These are phyloP conservation scores for Triticum monococcum DNA, from an alignment of 176 grass and related monocot species.

Conservation along the genomic window DNA sequence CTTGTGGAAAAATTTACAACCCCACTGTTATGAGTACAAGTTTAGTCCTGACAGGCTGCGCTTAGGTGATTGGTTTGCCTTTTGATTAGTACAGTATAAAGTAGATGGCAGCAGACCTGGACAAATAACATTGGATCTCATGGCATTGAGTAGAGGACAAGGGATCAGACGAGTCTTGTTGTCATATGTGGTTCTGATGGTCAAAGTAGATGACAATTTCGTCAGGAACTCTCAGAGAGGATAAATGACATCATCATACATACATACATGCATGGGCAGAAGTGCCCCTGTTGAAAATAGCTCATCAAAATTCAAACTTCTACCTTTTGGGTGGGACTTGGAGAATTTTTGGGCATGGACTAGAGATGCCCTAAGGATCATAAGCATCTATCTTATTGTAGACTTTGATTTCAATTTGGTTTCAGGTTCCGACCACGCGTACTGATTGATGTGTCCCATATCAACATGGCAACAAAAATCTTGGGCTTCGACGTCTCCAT, in stretches of 20 bases:
- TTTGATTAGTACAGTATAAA: conserved; percentile 35
- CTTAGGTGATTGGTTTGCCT: conserved; percentile 15
- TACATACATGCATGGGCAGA: conserved; percentile 10
- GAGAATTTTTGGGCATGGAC: neutral
- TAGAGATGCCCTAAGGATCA: neutral
- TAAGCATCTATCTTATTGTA: neutral
- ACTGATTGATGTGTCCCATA: conserved; percentile 75
- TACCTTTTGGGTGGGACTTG: neutral
- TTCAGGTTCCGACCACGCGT: conserved; percentile 79
- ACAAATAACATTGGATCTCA: conserved; percentile 8
- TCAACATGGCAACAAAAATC: conserved; percentile 63
- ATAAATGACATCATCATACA: conserved; percentile 4
- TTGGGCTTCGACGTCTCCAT: conserved; percentile 88
- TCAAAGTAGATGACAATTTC: conserved; percentile 50
- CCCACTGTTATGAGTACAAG: neutral
- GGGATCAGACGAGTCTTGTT: conserved; percentile 23
- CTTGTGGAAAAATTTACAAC: neutral
- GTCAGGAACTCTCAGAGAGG: conserved; percentile 33
- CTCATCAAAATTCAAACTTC: neutral
- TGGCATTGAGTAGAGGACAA: conserved; percentile 23
- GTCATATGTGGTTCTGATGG: conserved; percentile 7
- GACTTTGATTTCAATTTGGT: conserved; percentile 3
- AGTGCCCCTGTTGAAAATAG: neutral
- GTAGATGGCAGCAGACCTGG: conserved; percentile 15
- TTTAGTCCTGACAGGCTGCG: neutral